phyloP scores from a whole-genome alignment of 441 rosid genomes.

The Breynia disticha region DNA sequence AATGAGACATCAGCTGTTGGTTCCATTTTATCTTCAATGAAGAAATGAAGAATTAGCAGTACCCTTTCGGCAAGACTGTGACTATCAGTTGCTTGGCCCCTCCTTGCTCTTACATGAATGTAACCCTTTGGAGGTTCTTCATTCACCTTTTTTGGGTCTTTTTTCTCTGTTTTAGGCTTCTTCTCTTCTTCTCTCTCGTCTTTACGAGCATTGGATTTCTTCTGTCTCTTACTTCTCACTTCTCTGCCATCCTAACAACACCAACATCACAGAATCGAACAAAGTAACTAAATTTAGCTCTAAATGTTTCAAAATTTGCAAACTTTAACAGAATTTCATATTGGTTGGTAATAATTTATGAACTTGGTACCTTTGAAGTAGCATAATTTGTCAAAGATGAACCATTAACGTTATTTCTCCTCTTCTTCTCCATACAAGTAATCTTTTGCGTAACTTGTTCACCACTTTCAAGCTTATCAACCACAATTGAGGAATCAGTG shows the following conservation, averaged over 20 bases:
- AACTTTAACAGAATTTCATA: not conserved
- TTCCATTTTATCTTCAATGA: not conserved
- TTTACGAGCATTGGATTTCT: constrained; percentile 19
- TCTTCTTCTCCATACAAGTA: constrained; percentile 19
- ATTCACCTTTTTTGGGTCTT: constrained; percentile 15
- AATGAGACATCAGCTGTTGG: not conserved
- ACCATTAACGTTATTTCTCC: constrained; percentile 21
- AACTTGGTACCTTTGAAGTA: constrained; percentile 24
- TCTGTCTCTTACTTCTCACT: constrained; percentile 35
- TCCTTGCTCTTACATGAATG: constrained; percentile 74
- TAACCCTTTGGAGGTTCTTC: constrained; percentile 35
- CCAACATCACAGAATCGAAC: not conserved
- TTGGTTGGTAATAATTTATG: not conserved
- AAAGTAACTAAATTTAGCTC: not conserved
- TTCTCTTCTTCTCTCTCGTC: constrained; percentile 21
- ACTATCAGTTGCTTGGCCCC: constrained; percentile 89
- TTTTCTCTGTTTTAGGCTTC: constrained; percentile 21
- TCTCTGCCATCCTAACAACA: constrained; percentile 21
- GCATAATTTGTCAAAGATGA: constrained; percentile 20
- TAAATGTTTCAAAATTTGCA: no score
- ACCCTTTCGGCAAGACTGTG: constrained; percentile 86
- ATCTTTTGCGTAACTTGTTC: constrained; percentile 34
- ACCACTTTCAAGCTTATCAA: constrained; percentile 36
- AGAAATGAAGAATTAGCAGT: not conserved
- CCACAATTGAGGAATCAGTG: constrained; percentile 29